Percentiles rank a stretch among this genome's conserved stretches.
These are phyloP conservation scores for Cordyceps cateniannulata DNA, from an alignment of 2,329 filamentous ascomycete genomes.

Conservation along the genomic window DNA sequence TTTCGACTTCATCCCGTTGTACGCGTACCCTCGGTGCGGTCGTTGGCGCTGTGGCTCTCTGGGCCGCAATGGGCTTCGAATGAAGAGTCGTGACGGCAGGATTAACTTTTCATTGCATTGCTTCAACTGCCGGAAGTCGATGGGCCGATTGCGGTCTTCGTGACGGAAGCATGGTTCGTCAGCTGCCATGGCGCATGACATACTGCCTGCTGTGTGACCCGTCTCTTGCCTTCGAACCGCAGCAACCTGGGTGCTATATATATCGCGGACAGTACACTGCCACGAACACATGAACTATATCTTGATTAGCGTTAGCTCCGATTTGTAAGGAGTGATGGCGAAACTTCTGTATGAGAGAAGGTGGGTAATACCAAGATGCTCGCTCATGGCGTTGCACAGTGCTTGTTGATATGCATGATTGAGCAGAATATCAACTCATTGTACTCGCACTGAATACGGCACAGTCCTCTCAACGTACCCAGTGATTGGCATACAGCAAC, in stretches of 20 bases:
- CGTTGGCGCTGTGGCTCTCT: slow-evolving; percentile 2
- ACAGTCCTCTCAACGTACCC: neutral
- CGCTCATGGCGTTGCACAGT: neutral
- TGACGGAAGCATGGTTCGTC: neutral
- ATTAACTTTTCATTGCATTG: neutral
- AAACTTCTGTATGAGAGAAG: neutral
- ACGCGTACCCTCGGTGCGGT: slow-evolving; percentile 16
- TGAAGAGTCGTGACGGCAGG: neutral
- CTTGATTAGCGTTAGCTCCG: neutral
- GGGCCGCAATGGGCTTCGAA: neutral
- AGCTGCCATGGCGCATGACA: neutral
- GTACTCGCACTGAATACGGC: neutral
- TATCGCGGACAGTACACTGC: neutral
- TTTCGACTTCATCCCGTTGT: slow-evolving; percentile 13
- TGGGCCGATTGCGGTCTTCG: neutral
- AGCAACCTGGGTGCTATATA: neutral
- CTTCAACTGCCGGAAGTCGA: neutral
- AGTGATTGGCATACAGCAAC: neutral
- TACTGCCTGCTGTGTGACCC: neutral
- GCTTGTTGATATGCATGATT: neutral
- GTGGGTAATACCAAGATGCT: neutral
- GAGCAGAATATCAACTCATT: neutral
- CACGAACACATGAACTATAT: neutral
- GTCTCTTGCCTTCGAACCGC: neutral
- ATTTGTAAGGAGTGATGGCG: neutral